Evolutionary conservation across 495 filamentous ascomycete genomes (phyloP).

Genomic region (Astrocystis sublimbata): DNA sequence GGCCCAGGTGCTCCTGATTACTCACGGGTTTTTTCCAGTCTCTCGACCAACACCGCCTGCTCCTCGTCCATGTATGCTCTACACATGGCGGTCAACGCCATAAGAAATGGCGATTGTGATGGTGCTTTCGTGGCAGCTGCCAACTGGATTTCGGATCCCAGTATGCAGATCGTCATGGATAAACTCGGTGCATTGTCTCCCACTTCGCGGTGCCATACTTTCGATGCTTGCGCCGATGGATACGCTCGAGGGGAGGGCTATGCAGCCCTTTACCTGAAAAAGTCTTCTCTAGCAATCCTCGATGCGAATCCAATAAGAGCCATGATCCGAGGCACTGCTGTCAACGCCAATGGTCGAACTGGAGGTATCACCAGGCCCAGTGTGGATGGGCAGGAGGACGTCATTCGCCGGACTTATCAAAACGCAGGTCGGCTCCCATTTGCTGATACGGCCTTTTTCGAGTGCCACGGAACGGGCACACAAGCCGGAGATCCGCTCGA

Average conservation of each 20-base stretch:
- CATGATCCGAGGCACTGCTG: neutral
- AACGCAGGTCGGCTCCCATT: slow-evolving; percentile 31
- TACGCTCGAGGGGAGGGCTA: slow-evolving; percentile 64
- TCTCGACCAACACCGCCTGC: slow-evolving; percentile 62
- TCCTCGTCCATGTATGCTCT: slow-evolving; percentile 56
- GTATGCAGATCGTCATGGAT: slow-evolving; percentile 31
- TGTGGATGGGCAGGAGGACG: neutral
- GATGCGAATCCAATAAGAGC: slow-evolving; percentile 54
- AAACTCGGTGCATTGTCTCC: slow-evolving; percentile 24
- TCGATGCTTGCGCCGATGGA: slow-evolving; percentile 58
- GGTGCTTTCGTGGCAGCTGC: slow-evolving; percentile 49
- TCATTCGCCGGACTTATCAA: neutral
- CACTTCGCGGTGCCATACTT: slow-evolving; percentile 38
- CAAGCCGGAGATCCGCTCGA: slow-evolving; percentile 61
- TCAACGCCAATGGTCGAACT: neutral
- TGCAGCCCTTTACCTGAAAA: slow-evolving; percentile 57
- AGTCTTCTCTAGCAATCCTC: slow-evolving; percentile 52
- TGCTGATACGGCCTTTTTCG: slow-evolving; percentile 46
- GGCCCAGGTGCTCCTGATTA: too few relatives aligned
- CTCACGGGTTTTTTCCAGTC: too few relatives aligned
- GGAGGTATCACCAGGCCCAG: slow-evolving; percentile 1
- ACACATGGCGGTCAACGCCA: slow-evolving; percentile 50
- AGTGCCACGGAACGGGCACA: slow-evolving; percentile 60
- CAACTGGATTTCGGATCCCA: slow-evolving; percentile 42
- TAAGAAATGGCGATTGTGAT: slow-evolving; percentile 50